Evolutionary conservation across 306 rosid species (phyloP).

Genomic region (Prunus campanulata): DNA sequence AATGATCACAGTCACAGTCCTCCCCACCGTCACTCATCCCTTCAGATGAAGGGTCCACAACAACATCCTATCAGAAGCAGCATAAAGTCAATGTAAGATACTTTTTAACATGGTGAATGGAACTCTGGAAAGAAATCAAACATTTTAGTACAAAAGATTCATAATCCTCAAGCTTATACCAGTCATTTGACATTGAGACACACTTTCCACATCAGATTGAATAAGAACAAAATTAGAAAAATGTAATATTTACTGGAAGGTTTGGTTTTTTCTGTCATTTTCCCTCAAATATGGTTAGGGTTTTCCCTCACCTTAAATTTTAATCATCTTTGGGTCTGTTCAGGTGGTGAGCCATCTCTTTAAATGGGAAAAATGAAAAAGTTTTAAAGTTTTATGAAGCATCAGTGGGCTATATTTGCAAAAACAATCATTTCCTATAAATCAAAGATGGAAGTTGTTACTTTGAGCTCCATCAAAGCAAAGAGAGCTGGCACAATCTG

Average conservation of each 20-base stretch:
- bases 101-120: neutral
- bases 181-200: neutral
- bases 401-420: neutral
- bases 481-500: neutral
- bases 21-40: constrained; percentile 36
- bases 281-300: neutral
- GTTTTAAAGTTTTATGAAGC: neutral
- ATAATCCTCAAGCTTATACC: neutral
- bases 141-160: neutral
- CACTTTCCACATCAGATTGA: neutral
- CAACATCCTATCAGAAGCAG: constrained; percentile 48
- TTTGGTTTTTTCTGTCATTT: neutral
- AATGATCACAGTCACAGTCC: constrained; percentile 82
- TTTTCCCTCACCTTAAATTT: neutral
- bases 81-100: neutral
- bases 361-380: neutral
- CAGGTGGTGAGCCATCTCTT: neutral
- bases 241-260: neutral
- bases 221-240: neutral
- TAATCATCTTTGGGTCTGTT: neutral
- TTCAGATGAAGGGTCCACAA: constrained; percentile 39
- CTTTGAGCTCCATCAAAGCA: neutral
- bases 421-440: neutral
- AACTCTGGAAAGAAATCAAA: neutral
- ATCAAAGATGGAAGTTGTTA: neutral